phyloP scores from a whole-genome alignment of 768 basidiomycete species.

The Tricholoma hemisulphureum region DNA sequence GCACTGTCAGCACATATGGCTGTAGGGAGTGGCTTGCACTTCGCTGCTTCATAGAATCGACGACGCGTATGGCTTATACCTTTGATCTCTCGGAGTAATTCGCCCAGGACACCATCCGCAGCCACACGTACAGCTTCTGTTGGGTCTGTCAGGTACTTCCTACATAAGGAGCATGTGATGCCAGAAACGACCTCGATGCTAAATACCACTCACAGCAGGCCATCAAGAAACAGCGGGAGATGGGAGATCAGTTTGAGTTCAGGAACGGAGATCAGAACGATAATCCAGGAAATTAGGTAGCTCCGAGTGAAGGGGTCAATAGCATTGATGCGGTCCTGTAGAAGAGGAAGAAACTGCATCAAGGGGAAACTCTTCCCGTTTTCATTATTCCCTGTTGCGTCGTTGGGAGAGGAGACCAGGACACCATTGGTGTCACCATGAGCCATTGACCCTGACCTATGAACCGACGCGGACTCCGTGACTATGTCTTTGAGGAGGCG shows the following conservation, averaged over 20 bases:
- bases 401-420: conserved; percentile 63
- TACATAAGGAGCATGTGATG: conserved; percentile 30
- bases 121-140: conserved; percentile 90
- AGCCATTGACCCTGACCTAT: conserved; percentile 64
- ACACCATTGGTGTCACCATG: conserved; percentile 58
- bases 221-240: conserved; percentile 93
- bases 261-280: conserved; percentile 93
- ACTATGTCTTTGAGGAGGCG: conserved; percentile 98
- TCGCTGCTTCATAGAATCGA: conserved; percentile 55
- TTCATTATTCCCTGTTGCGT: conserved; percentile 39
- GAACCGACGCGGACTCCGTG: conserved; percentile 92
- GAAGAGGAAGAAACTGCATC: conserved; percentile 89
- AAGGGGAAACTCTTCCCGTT: conserved; percentile 86
- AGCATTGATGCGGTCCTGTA: conserved; percentile 91
- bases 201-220: conserved; percentile 66
- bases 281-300: conserved; percentile 97
- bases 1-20: conserved; percentile 39
- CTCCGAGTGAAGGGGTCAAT: conserved; percentile 93
- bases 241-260: conserved; percentile 94
- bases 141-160: conserved; percentile 94
- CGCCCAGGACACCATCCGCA: conserved; percentile 84
- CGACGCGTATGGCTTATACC: conserved; percentile 77
- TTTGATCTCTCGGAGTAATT: conserved; percentile 88
- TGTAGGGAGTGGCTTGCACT: conserved; percentile 42
- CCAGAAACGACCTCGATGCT: conserved; percentile 8